Evolutionary conservation across 1,284 basidiomycete genomes (phyloP), one percentile per base, ranked within the genome.

Genomic region (Cutaneotrichosporon cavernicola): DNA sequence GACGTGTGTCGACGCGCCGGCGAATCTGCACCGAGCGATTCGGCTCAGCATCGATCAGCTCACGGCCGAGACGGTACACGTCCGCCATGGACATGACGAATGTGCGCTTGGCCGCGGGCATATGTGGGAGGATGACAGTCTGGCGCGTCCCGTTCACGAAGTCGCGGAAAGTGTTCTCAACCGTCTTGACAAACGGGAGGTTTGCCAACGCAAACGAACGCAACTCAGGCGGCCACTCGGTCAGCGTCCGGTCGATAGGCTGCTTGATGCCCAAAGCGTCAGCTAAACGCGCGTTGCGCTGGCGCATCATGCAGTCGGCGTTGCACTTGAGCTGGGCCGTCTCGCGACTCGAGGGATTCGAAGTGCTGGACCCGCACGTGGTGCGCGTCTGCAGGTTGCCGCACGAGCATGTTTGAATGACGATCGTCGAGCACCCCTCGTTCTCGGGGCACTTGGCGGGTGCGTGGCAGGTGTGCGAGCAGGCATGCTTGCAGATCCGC

Each of bases 41-140:
- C 0, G 92, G 92, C 71, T 93, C 92, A 71, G 89, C 88, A 75
- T 94, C 92, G 26, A 94, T 86, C 83, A 92, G 86, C 72, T 89
- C 86, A 0, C 88, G 86, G 68, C 90, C 89, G 76, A 93, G 86
- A n/a, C 89, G 84, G 74, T 95, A 94, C 2, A 89, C 81, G 26
- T 84, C 81, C 2, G 90, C 90, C 32, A 93, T 85, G 84, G 89
- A 69, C 34, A 73, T 85, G 13, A 92, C 90, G 74, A 94, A 92
- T 68, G 89, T 89, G 57, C 91, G 84, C 62, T 89, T 86, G 16
- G 88, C 85, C 18, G 83, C 83, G 7, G 90, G 89, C 90, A 78
- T 94, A 70, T 89, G 88, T 0, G 91, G 90, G 31, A 95, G 79
- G 1, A 92, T 85, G 70, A 90, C 88, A 1, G 84, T 86, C 71